These are phyloP conservation scores for Amorphotheca resinae DNA, from an alignment of 495 filamentous ascomycete species.

Conservation along the genomic window DNA sequence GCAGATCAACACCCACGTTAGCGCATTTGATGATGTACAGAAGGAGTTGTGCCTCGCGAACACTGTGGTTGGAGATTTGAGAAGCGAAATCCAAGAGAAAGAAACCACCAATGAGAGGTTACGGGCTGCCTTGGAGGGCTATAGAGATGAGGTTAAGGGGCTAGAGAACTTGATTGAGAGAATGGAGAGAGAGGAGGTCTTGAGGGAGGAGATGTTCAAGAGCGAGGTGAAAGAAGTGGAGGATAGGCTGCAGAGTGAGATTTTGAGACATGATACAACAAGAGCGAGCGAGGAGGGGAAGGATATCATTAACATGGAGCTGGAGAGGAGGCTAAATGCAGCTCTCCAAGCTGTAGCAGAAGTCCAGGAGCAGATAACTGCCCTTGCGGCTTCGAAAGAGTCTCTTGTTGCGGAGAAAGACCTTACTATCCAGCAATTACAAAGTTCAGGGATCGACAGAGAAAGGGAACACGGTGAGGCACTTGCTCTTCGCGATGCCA, in stretches of 20 bases:
- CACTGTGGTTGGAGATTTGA: constrained; percentile 34
- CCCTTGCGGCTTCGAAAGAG: constrained; percentile 1
- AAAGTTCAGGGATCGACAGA: constrained; percentile 4
- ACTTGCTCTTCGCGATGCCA: constrained; percentile 31
- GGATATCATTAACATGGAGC: constrained; percentile 24
- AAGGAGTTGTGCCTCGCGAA: constrained; percentile 34
- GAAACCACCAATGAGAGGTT: constrained; percentile 46
- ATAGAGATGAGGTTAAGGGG: constrained; percentile 48
- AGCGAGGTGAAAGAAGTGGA: constrained; percentile 21
- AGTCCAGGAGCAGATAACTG: constrained; percentile 10
- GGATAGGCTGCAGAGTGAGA: constrained; percentile 21
- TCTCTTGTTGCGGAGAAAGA: constrained; percentile 8
- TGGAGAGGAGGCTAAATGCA: constrained; percentile 22
- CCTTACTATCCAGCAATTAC: constrained; percentile 2
- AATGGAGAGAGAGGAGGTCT: constrained; percentile 43
- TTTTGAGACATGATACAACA: constrained; percentile 20
- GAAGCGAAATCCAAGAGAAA: constrained; percentile 42
- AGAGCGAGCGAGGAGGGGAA: constrained; percentile 11
- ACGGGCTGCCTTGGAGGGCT: constrained; percentile 46
- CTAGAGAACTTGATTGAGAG: constrained; percentile 47
- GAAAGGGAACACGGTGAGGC: constrained; percentile 25
- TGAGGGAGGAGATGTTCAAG: constrained; percentile 21
- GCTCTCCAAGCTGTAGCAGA: constrained; percentile 3
- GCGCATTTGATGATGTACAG: constrained; percentile 28
- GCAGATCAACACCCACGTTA: constrained; percentile 33